These are phyloP conservation scores for Podaxis sp. DNA, from an alignment of 768 basidiomycete species.

Conservation along the genomic window DNA sequence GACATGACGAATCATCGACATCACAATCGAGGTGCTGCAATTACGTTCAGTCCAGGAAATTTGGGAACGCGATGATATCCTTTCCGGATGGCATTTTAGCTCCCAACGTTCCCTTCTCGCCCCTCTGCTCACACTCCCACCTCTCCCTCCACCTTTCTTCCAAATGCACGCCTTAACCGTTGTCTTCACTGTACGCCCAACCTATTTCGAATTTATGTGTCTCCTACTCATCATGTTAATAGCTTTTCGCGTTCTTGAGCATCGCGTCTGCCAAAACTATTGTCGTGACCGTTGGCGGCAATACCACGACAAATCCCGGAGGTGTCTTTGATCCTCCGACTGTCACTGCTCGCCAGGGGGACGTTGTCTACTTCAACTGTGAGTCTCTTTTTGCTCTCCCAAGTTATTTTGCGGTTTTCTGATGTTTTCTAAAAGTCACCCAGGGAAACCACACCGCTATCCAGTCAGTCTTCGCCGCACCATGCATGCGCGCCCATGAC, in stretches of 20 bases:
- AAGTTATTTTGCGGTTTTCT: neutral
- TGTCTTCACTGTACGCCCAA: slow-evolving; percentile 15
- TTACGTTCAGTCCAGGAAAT: neutral
- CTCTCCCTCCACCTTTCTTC: slow-evolving; percentile 3
- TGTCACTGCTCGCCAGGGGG: slow-evolving; percentile 44
- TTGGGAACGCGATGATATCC: neutral
- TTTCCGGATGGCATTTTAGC: neutral
- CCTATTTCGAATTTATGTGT: neutral
- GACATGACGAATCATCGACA: neutral
- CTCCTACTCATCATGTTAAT: neutral
- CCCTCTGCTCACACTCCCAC: slow-evolving; percentile 6
- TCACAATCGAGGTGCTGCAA: neutral
- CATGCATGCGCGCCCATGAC: slow-evolving; percentile 51
- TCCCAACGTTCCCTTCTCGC: neutral
- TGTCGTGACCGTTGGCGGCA: slow-evolving; percentile 44
- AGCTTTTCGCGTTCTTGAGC: slow-evolving; percentile 18
- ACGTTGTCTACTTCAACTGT: slow-evolving; percentile 60
- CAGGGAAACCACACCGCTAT: slow-evolving; percentile 53
- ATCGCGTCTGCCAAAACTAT: slow-evolving; percentile 35
- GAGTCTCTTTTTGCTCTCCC: slow-evolving; percentile 15
- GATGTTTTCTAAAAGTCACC: slow-evolving; percentile 35
- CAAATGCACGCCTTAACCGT: slow-evolving; percentile 14
- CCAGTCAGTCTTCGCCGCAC: slow-evolving; percentile 52
- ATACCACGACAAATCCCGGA: slow-evolving; percentile 40
- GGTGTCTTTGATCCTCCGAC: slow-evolving; percentile 45